Evolutionary conservation across 2,329 filamentous ascomycete species (phyloP).

Genomic region (Aspergillaceae sp.): DNA sequence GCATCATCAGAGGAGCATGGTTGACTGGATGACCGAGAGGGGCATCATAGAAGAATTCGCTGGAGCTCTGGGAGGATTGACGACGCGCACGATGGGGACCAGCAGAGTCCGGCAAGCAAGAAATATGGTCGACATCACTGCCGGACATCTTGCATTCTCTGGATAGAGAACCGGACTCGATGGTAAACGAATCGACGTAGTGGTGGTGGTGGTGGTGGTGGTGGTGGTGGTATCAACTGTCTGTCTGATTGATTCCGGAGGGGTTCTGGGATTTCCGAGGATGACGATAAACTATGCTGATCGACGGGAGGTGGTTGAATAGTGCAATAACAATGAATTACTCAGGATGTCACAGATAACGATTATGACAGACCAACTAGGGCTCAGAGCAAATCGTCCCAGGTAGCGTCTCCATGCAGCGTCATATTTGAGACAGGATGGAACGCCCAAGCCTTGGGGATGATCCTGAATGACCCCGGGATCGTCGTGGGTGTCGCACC

Average conservation of each 20-base stretch:
- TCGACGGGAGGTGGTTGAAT: conserved; percentile 14
- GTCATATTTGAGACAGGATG: conserved; percentile 26
- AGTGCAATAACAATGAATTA: conserved; percentile 26
- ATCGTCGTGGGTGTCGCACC: not conserved
- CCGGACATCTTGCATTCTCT: conserved; percentile 37
- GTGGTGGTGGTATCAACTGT: no score
- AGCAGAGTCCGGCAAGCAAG: conserved; percentile 24
- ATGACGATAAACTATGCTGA: conserved; percentile 8
- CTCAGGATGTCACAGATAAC: conserved; percentile 26
- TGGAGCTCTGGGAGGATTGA: conserved; percentile 21
- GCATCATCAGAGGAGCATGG: conserved; percentile 19
- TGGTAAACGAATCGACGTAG: no score
- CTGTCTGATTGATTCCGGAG: no score
- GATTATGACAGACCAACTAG: conserved; percentile 17
- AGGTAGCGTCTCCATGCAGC: conserved; percentile 28
- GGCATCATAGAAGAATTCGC: conserved; percentile 16
- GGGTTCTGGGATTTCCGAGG: no score
- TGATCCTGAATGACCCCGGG: conserved; percentile 8
- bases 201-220: no score
- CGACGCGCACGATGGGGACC: conserved; percentile 21
- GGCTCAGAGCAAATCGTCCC: conserved; percentile 30
- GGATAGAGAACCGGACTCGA: not conserved
- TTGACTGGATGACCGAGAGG: conserved; percentile 11
- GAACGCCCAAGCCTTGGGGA: conserved; percentile 7
- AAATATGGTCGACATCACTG: conserved; percentile 33